Base-by-base conservation (phyloP, 2,329 filamentous ascomycete genomes). In the Fusarium floridanum region DNA sequence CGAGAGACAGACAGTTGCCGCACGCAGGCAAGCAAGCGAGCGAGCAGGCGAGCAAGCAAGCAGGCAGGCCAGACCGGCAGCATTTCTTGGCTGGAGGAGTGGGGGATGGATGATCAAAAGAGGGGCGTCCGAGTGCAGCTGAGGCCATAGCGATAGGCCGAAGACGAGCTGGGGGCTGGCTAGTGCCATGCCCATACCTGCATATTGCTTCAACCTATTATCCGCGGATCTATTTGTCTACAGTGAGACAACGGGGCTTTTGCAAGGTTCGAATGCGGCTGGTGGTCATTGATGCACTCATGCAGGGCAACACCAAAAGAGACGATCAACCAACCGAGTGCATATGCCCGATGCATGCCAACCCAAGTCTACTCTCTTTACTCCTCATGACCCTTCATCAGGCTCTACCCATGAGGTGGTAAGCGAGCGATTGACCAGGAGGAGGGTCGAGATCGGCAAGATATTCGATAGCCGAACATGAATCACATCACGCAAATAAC, bases 311-410 rank as follows among this genome's bases (percentile, higher is more conserved):
- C 67, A 70, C 50, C 60, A 41, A 71, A 62, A 43, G 65, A 68
- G 56, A 39, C 41, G 72, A 76, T 72, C 69, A 74, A 41, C 34
- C 56, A 68, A 34, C 50, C 61, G 75, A 73, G 70, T 62, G 69
- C 66, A 71, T 56, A 68, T 70, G 72, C 78, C 77, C 67, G 70
- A 78, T 72, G 68, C 57, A 66, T 71, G 73, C 75, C 74, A 77
- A 77, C 68, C 62, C 32, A 57, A 63, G 56, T 55, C 27, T 55
- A 20, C 50, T 14, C 50, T 32, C 32, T 14, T 55, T 36, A 34
- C n/a, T 55, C 50, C 65, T 61, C 59, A 73, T 66, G 67, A 61
- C 43, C 62, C 29, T 20, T 55, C 50, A 57, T 56, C 45, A 34
- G 39, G 16, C 45, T 60, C 60, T 62, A 34, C 60, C 43, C 41